These are phyloP conservation scores for Schwanniomyces polymorphus DNA, from an alignment of 805 yeast genomes.

Conservation along the genomic window DNA sequence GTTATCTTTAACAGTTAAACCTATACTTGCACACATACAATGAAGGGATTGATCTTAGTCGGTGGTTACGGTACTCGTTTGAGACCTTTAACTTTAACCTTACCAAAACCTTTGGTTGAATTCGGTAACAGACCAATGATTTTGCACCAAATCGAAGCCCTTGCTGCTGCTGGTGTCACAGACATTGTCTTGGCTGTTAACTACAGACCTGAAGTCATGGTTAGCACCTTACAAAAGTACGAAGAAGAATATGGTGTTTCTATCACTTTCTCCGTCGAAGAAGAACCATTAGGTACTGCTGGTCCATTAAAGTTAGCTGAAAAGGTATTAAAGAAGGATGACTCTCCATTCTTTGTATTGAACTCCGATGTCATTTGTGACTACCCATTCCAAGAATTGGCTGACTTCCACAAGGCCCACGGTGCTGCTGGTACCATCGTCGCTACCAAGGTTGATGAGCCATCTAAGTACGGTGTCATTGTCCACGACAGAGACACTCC, in stretches of 20 bases:
- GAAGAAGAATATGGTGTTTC: constrained; percentile 92
- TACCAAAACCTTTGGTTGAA: constrained; percentile 96
- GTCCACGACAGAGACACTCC: constrained; percentile 95
- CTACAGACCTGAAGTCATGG: constrained; percentile 99
- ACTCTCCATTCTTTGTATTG: constrained; percentile 94
- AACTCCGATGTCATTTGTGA: constrained; percentile 99
- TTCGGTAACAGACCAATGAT: constrained; percentile 99
- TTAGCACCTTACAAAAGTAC: constrained; percentile 87
- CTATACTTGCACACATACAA: constrained; percentile 19
- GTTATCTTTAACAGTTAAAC: not conserved
- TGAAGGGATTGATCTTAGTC: constrained; percentile 97
- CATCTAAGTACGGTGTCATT: constrained; percentile 98
- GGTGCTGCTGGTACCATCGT: constrained; percentile 99
- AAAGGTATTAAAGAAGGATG: constrained; percentile 87
- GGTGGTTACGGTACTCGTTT: constrained; percentile 99
- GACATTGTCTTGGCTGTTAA: constrained; percentile 98
- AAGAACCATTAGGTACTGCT: constrained; percentile 99
- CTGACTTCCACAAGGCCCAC: constrained; percentile 89
- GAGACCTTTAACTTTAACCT: constrained; percentile 94
- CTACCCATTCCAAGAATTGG: constrained; percentile 93
- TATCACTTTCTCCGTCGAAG: constrained; percentile 97
- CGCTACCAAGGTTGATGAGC: constrained; percentile 99
- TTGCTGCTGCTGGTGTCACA: constrained; percentile 97
- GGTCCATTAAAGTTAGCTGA: constrained; percentile 99
- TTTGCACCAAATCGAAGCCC: constrained; percentile 96